A percentile compares a stretch with the other conserved stretches of the same genome.
These are phyloP conservation scores for Colletotrichum chlorophyti DNA, from an alignment of 2,329 filamentous ascomycete genomes.

Conservation along the genomic window DNA sequence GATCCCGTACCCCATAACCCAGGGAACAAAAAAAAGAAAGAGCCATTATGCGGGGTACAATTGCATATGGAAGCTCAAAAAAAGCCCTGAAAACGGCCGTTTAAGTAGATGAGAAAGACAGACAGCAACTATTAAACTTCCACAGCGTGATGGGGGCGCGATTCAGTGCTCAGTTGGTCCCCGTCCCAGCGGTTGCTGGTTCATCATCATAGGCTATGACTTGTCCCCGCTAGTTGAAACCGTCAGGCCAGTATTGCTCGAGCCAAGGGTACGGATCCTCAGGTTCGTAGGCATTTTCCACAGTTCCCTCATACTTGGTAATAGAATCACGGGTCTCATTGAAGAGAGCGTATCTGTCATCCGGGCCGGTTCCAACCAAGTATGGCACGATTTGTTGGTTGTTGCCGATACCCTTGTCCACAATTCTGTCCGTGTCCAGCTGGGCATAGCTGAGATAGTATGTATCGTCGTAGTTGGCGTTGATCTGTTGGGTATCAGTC, in stretches of 20 bases:
- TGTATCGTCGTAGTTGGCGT: slow-evolving; percentile 34
- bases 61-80: too few species aligned
- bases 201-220: too few species aligned
- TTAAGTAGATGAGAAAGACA: too few species aligned
- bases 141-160: too few species aligned
- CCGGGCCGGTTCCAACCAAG: slow-evolving; percentile 33
- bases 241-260: slow-evolving; percentile 53
- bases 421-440: slow-evolving; percentile 32
- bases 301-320: slow-evolving; percentile 33
- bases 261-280: slow-evolving; percentile 58
- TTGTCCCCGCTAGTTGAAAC: too few species aligned
- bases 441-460: slow-evolving; percentile 33
- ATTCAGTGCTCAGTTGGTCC: too few species aligned
- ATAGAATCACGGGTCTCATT: slow-evolving; percentile 36
- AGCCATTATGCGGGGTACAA: too few species aligned
- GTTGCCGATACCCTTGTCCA: slow-evolving; percentile 36
- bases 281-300: slow-evolving; percentile 33
- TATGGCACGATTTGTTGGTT: slow-evolving; percentile 37
- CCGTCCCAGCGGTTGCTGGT: too few species aligned
- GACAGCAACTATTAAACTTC: too few species aligned
- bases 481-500: slow-evolving; percentile 30
- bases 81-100: too few species aligned
- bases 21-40: too few species aligned
- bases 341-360: slow-evolving; percentile 37
- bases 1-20: too few species aligned